Evolutionary conservation across 1,284 basidiomycete species (phyloP).

Genomic region (Tilletiaria anomala): DNA sequence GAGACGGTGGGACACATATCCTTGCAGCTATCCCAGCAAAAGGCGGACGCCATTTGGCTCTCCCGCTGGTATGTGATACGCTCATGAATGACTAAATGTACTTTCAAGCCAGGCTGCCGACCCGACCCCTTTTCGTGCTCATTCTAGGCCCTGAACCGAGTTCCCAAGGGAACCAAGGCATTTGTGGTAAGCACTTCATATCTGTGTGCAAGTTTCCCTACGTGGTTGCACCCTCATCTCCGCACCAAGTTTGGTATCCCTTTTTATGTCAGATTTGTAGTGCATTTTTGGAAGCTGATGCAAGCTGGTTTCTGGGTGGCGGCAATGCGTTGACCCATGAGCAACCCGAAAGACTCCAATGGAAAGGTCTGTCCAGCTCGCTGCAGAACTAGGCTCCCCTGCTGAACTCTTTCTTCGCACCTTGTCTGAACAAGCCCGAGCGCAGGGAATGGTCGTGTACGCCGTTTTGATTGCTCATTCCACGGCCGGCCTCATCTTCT

Average conservation of each 20-base stretch:
- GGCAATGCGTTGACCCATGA: conserved; percentile 18
- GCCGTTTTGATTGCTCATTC: conserved; percentile 33
- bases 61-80: too few species aligned
- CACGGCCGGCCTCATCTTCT: conserved; percentile 29
- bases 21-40: too few species aligned
- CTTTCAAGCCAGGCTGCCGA: too few species aligned
- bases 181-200: conserved; percentile 23
- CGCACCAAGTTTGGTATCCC: neutral
- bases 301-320: conserved; percentile 30
- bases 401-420: neutral
- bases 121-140: too few species aligned
- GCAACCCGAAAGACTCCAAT: too few species aligned
- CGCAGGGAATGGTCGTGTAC: conserved; percentile 23
- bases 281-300: neutral
- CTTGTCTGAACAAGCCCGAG: too few species aligned
- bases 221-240: neutral
- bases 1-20: too few species aligned
- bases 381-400: conserved; percentile 11
- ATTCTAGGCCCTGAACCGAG: conserved; percentile 20
- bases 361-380: conserved; percentile 17
- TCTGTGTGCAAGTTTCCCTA: too few species aligned
- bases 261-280: neutral
- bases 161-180: conserved; percentile 27
- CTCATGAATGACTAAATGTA: too few species aligned
- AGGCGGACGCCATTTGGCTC: too few species aligned